A percentile compares a stretch with the other conserved stretches of the same genome.
phyloP scores from a whole-genome alignment of 768 basidiomycete genomes.

The Kwoniella sp. region DNA sequence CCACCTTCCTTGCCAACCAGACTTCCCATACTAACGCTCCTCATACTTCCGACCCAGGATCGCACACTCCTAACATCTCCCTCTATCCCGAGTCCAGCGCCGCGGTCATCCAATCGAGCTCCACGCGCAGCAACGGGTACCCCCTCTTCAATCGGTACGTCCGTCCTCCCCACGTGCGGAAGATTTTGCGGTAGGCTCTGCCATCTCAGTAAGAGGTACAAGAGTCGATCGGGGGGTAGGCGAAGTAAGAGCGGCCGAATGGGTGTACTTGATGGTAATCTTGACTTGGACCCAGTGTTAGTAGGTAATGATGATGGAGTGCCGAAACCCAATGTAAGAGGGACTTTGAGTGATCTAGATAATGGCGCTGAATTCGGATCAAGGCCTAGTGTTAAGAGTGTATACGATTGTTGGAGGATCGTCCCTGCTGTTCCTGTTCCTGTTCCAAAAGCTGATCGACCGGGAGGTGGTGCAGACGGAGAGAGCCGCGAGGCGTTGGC shows the following conservation, averaged over 20 bases:
- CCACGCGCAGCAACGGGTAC: conserved; percentile 44
- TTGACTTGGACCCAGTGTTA: background rate
- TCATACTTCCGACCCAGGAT: conserved; percentile 55
- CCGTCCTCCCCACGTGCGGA: conserved; percentile 51
- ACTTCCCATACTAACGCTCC: conserved; percentile 51
- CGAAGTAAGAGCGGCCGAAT: conserved; percentile 49
- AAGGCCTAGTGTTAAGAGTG: conserved; percentile 51
- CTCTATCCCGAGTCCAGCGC: conserved; percentile 27
- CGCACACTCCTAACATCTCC: conserved; percentile 52
- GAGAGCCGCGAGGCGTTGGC: conserved; percentile 47
- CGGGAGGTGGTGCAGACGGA: conserved; percentile 18
- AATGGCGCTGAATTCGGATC: conserved; percentile 50
- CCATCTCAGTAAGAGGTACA: conserved; percentile 52
- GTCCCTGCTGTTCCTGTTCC: conserved; percentile 8
- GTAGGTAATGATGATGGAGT: conserved; percentile 25
- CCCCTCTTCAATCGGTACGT: conserved; percentile 49
- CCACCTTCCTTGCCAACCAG: conserved; percentile 9
- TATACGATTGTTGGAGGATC: conserved; percentile 51
- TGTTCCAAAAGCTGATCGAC: conserved; percentile 7
- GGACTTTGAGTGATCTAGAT: conserved; percentile 45
- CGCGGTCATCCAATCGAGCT: conserved; percentile 28
- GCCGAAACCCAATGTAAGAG: conserved; percentile 49
- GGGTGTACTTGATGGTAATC: background rate
- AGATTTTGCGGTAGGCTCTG: conserved; percentile 39
- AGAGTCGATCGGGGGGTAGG: conserved; percentile 50